Conservation (phyloP, 140 eudicot genomes). For the Stevia rebaudiana region DNA sequence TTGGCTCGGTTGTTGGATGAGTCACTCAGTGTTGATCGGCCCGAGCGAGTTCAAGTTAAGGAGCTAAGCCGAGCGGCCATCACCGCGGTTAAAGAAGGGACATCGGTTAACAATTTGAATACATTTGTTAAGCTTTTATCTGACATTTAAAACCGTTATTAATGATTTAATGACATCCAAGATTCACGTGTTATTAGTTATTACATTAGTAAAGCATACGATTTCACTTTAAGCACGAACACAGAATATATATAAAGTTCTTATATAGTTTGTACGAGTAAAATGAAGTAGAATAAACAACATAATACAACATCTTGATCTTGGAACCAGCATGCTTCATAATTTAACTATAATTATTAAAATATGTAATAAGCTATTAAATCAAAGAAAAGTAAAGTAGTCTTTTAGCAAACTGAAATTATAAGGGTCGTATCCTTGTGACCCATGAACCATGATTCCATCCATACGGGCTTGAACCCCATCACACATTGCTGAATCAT, state of each 20-base stretch:
- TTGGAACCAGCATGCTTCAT: background rate
- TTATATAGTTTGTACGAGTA: too few relatives aligned
- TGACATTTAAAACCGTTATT: background rate
- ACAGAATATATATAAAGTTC: too few relatives aligned
- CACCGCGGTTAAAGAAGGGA: conserved; percentile 29
- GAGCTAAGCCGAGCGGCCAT: conserved; percentile 27
- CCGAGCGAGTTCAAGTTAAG: conserved; percentile 24
- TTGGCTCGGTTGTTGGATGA: conserved; percentile 36
- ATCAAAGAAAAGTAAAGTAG: conserved; percentile 42
- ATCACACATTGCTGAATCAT: conserved; percentile 37
- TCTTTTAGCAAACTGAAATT: conserved; percentile 47
- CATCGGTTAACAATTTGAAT: conserved; percentile 38
- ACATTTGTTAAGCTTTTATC: conserved; percentile 17
- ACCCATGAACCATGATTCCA: conserved; percentile 53
- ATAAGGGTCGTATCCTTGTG: conserved; percentile 47
- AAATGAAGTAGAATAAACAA: background rate
- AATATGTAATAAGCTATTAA: background rate
- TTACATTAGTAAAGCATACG: too few relatives aligned
- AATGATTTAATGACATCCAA: too few relatives aligned
- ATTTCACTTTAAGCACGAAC: too few relatives aligned
- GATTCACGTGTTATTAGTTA: too few relatives aligned
- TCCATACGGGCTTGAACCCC: conserved; percentile 93
- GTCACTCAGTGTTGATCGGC: conserved; percentile 12
- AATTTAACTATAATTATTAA: background rate
- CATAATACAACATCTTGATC: too few relatives aligned